These are phyloP conservation scores for Endocalyx cinctus DNA, from an alignment of 2,329 filamentous ascomycete genomes.

Conservation along the genomic window DNA sequence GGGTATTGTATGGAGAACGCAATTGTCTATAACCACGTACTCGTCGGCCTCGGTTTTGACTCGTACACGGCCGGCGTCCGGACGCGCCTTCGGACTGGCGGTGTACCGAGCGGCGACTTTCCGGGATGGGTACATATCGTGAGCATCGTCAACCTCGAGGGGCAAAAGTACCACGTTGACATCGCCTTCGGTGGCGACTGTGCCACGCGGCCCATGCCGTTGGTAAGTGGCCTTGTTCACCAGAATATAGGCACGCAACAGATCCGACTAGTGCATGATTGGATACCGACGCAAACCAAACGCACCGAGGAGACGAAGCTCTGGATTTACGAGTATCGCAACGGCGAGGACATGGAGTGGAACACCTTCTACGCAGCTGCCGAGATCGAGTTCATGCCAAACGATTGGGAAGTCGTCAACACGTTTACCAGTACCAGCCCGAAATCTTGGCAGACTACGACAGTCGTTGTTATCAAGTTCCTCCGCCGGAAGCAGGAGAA, in stretches of 20 bases:
- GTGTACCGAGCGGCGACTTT: conserved; percentile 38
- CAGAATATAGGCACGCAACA: conserved; percentile 51
- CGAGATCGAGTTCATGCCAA: conserved; percentile 58
- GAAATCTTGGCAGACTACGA: conserved; percentile 49
- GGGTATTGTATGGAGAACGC: conserved; percentile 60
- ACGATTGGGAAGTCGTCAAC: conserved; percentile 60
- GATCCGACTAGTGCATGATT: conserved; percentile 47
- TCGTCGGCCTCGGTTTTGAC: conserved; percentile 47
- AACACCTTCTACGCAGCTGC: conserved; percentile 60
- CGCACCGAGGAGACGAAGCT: conserved; percentile 38
- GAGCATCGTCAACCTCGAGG: conserved; percentile 53
- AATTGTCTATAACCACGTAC: conserved; percentile 49
- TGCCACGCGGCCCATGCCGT: conserved; percentile 51
- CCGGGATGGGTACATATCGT: conserved; percentile 56
- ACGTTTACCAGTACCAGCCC: conserved; percentile 46
- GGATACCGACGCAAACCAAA: conserved; percentile 40
- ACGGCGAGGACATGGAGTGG: conserved; percentile 46
- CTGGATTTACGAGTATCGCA: conserved; percentile 62
- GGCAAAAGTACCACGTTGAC: conserved; percentile 51
- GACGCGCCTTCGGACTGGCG: conserved; percentile 35
- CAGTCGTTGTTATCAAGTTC: conserved; percentile 50
- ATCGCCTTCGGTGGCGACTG: conserved; percentile 62
- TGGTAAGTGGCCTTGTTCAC: conserved; percentile 39
- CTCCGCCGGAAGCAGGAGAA: conserved; percentile 43
- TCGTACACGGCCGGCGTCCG: conserved; percentile 54